A percentile compares a stretch with the other conserved stretches of the same genome.
These are phyloP conservation scores for Lactarius sp. DNA, from an alignment of 768 basidiomycete species.

Conservation along the genomic window DNA sequence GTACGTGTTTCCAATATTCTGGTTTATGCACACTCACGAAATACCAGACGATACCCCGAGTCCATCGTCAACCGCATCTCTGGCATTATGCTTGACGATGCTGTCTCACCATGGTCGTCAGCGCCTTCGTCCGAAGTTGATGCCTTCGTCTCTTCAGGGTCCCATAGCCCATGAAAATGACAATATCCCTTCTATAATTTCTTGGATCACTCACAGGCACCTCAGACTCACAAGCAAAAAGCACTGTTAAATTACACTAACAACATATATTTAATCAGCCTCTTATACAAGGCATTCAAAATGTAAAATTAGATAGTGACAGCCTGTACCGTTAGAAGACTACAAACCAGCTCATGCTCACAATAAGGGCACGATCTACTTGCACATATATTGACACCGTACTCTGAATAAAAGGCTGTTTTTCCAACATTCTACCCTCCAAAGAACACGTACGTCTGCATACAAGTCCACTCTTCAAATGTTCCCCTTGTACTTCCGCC, in stretches of 20 bases:
- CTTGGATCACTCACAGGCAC: background rate
- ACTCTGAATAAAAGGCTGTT: background rate
- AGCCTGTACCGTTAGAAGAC: constrained; percentile 16
- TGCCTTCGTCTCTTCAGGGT: background rate
- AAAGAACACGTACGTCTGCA: background rate
- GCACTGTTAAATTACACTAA: constrained; percentile 9
- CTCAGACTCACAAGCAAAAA: background rate
- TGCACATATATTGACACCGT: background rate
- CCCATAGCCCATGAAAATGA: constrained; percentile 15
- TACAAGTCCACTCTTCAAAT: background rate
- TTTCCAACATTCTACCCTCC: background rate
- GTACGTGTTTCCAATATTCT: constrained; percentile 36
- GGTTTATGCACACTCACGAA: constrained; percentile 18
- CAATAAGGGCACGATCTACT: background rate
- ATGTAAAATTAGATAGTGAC: constrained; percentile 14
- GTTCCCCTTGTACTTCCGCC: background rate
- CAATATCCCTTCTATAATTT: background rate
- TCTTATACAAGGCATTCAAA: constrained; percentile 5
- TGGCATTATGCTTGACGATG: constrained; percentile 73
- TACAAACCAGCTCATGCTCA: constrained; percentile 4
- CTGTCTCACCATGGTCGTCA: constrained; percentile 43
- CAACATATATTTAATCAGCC: constrained; percentile 4
- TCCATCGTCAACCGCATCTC: constrained; percentile 77
- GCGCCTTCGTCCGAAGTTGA: constrained; percentile 14
- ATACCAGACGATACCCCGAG: constrained; percentile 61